Base-by-base conservation (phyloP, 2,329 filamentous ascomycete species). In the Penicillium palitans region DNA sequence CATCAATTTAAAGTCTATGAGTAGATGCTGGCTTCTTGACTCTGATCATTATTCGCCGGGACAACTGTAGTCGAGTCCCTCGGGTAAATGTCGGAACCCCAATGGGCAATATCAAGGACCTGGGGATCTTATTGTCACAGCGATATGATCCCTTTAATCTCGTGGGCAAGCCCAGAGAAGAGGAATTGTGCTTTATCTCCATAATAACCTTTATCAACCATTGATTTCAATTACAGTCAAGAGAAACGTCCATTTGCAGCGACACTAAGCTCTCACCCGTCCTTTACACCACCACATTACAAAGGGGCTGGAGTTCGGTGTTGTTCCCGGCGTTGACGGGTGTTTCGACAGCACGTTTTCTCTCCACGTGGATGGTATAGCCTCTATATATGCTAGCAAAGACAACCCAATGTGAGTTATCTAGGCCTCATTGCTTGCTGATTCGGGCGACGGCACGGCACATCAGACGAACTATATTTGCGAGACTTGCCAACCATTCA, bases 81-180 rank as follows among this genome's bases (percentile, higher is more conserved):
- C n/a, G 7, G 7, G 2, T 47, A 5, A 24, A 12, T 4, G 3
- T 24, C 3, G 13, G 6, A 24, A 12, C 1, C 1, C 6, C 2
- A 21, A 35, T 17, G 2, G 8, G 29, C 8, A 12, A 35, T 35
- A 21, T n/a, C 29, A 6, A 35, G 4, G n/a, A 48, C 10, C 17
- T 17, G 5, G 5, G 19, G 2, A 24, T 35, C 19, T 35, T 9
- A 6, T 24, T 6, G 4, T n/a, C 19, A 17, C 1, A 10, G 8
- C 8, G 4, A 21, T 12, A 33, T 21, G 15, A 1, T 24, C 9
- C 7, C 19, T 33, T 17, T 17, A 33, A 7, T 12, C 1, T 17
- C 1, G 10, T 33, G 1, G 6, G 17, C 19, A 24, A 24, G 4
- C 4, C 4, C 12, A 10, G n/a, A 3, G 4, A 19, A 15, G n/a